These are phyloP conservation scores for Angomonas ambiguus DNA, from an alignment of 208 protist species.

Conservation along the genomic window DNA sequence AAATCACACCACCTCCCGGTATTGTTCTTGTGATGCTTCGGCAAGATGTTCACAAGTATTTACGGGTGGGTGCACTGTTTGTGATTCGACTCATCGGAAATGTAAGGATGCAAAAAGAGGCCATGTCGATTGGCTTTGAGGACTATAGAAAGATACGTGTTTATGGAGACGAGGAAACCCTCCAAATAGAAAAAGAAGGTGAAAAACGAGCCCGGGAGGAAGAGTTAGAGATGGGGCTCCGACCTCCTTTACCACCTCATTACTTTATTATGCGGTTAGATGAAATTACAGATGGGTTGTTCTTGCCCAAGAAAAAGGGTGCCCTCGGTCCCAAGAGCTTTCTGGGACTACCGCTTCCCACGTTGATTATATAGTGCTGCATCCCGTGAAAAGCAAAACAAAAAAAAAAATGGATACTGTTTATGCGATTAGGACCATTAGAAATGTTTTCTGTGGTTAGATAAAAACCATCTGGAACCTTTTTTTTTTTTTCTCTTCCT, in stretches of 20 bases:
- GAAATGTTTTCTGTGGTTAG: no score
- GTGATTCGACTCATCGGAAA: conserved; percentile 69
- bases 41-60: conserved; percentile 79
- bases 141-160: conserved; percentile 78
- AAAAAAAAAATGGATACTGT: no score
- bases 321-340: conserved; percentile 1
- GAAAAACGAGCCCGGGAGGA: conserved; percentile 8
- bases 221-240: conserved; percentile 17
- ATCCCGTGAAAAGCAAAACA: no score
- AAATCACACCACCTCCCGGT: conserved; percentile 48
- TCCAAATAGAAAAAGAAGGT: conserved; percentile 19
- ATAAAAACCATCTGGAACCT: not conserved
- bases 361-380: not conserved
- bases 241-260: conserved; percentile 17
- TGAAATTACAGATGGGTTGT: conserved; percentile 61
- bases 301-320: conserved; percentile 13
- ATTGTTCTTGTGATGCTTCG: conserved; percentile 64
- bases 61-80: conserved; percentile 65
- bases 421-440: no score
- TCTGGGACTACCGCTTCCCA: conserved; percentile 1
- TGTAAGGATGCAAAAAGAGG: conserved; percentile 34
- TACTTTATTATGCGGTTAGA: conserved; percentile 55
- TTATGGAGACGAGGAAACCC: conserved; percentile 45
- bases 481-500: not conserved
- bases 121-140: conserved; percentile 42